A percentile compares a stretch with the other conserved stretches of the same genome.
These are phyloP conservation scores for Botrytis squamosa DNA, from an alignment of 2,329 filamentous ascomycete species.

Conservation along the genomic window DNA sequence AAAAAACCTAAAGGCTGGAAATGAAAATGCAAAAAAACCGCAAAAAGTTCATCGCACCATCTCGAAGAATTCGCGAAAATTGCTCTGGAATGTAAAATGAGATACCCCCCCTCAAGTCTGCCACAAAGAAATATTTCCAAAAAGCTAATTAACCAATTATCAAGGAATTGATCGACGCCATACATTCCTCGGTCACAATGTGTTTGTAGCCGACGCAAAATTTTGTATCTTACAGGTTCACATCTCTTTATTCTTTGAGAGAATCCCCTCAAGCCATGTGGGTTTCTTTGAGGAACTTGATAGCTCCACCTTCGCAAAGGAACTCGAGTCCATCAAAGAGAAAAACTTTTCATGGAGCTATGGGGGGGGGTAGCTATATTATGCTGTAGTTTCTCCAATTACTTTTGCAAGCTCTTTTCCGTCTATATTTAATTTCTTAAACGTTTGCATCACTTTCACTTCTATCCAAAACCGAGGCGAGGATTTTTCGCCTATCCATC, in stretches of 20 bases:
- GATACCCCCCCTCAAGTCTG: background rate
- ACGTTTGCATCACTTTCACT: conserved; percentile 17
- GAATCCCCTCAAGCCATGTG: conserved; percentile 5
- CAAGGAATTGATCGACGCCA: conserved; percentile 9
- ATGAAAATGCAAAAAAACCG: background rate
- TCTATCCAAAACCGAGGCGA: conserved; percentile 7
- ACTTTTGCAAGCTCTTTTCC: background rate
- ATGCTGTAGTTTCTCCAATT: background rate
- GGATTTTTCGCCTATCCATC: conserved; percentile 4
- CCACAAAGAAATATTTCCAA: background rate
- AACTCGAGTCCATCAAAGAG: background rate
- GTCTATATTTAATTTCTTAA: conserved; percentile 9
- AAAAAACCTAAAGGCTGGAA: background rate
- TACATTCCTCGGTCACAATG: conserved; percentile 19
- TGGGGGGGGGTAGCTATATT: conserved; percentile 18
- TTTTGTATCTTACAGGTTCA: background rate
- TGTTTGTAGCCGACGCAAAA: conserved; percentile 13
- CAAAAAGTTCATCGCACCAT: background rate
- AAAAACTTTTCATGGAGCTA: background rate
- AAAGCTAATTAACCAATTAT: background rate
- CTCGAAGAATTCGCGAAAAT: conserved; percentile 3
- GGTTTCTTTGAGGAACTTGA: background rate
- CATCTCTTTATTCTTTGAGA: conserved; percentile 4
- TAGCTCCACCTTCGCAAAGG: background rate
- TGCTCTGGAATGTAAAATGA: background rate